phyloP scores from a whole-genome alignment of 768 basidiomycete species.

The Boletus subcaerulescens region DNA sequence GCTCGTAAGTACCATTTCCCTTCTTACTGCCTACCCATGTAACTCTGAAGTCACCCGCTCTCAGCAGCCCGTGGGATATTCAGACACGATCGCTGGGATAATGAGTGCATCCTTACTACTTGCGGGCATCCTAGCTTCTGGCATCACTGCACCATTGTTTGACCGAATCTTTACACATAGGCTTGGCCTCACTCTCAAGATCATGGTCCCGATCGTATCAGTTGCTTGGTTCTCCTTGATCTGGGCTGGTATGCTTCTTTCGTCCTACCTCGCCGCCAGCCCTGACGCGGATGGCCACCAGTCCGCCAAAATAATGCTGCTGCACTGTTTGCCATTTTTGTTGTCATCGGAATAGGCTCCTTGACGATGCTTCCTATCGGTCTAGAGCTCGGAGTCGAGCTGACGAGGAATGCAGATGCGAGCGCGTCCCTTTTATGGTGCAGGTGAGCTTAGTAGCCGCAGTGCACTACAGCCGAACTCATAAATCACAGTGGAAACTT shows the following conservation, averaged over 20 bases:
- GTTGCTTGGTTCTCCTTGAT: slow-evolving; percentile 70
- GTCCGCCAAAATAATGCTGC: slow-evolving; percentile 60
- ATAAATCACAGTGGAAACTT: slow-evolving; percentile 54
- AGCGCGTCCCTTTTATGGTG: slow-evolving; percentile 79
- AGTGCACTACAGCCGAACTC: not conserved
- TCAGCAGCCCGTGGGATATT: slow-evolving; percentile 74
- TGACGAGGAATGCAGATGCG: slow-evolving; percentile 76
- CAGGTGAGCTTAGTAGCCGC: slow-evolving; percentile 41
- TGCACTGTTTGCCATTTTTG: slow-evolving; percentile 64
- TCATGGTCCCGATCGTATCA: slow-evolving; percentile 60
- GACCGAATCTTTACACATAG: slow-evolving; percentile 80
- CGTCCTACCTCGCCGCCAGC: not conserved
- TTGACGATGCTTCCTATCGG: slow-evolving; percentile 72
- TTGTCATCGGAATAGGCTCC: slow-evolving; percentile 62
- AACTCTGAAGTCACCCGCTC: not conserved
- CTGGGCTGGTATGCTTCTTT: slow-evolving; percentile 62
- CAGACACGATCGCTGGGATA: slow-evolving; percentile 59
- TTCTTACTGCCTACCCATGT: not conserved
- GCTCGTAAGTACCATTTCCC: slow-evolving; percentile 44
- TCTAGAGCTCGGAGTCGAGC: slow-evolving; percentile 75
- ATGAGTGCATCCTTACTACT: slow-evolving; percentile 68
- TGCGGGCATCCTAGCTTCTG: slow-evolving; percentile 66
- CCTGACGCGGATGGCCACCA: slow-evolving; percentile 24
- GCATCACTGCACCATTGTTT: slow-evolving; percentile 69
- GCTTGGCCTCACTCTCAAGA: slow-evolving; percentile 56